Evolutionary conservation across 148 eudicot species (phyloP).

Genomic region (Rhododendron griersonianum): DNA sequence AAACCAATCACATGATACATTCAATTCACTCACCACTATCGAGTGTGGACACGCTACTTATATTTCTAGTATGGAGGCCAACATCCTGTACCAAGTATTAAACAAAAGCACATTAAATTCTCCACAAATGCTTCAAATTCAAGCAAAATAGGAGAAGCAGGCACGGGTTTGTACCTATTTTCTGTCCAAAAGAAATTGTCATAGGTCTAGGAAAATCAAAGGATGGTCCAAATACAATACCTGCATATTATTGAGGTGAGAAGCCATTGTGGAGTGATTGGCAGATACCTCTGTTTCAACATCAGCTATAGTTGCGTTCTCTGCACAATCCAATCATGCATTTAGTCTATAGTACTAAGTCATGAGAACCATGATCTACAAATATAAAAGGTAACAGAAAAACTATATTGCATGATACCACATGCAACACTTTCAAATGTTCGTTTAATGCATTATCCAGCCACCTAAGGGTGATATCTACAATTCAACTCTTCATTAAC

Average conservation of each 20-base stretch:
- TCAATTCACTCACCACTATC: slow-evolving; percentile 71
- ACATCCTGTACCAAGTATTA: slow-evolving; percentile 35
- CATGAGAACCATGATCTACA: neutral
- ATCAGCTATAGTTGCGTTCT: slow-evolving; percentile 28
- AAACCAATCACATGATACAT: neutral
- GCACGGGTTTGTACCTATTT: neutral
- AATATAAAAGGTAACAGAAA: neutral
- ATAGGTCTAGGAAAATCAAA: neutral
- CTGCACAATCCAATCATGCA: slow-evolving; percentile 32
- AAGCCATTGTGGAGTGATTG: slow-evolving; percentile 36
- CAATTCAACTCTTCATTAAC: neutral
- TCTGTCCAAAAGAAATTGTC: neutral
- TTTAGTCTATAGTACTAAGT: neutral
- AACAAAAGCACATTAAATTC: neutral
- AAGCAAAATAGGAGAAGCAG: neutral
- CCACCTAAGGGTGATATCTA: neutral
- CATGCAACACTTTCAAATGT: neutral
- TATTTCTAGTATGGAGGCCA: slow-evolving; percentile 77
- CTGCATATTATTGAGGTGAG: slow-evolving; percentile 43
- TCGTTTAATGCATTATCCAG: neutral
- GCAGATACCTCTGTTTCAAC: slow-evolving; percentile 35
- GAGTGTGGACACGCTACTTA: slow-evolving; percentile 75
- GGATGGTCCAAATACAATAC: slow-evolving; percentile 21
- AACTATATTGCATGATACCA: neutral
- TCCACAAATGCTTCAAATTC: neutral